Evolutionary conservation across 371 early-diverging fungal species (phyloP).

Genomic region (Parasitella parasitica): DNA sequence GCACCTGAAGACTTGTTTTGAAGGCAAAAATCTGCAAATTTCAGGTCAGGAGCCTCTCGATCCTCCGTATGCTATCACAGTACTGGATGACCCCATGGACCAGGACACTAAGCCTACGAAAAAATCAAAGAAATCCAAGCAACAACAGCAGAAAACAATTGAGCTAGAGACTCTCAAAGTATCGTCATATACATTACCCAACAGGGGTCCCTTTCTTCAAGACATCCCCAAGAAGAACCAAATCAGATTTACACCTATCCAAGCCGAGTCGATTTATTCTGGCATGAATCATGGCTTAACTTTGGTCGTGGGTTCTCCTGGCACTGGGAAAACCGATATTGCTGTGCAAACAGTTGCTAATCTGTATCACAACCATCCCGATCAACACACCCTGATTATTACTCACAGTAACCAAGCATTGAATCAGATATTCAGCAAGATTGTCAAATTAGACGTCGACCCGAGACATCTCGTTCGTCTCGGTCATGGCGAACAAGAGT

Average conservation of each 20-base stretch:
- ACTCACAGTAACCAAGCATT: conserved; percentile 96
- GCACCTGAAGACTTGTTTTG: conserved; percentile 76
- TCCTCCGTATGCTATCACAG: conserved; percentile 69
- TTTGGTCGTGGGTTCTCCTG: conserved; percentile 94
- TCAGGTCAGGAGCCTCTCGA: conserved; percentile 20
- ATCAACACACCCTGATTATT: conserved; percentile 86
- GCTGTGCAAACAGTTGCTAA: conserved; percentile 95
- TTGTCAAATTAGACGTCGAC: conserved; percentile 85
- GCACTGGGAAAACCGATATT: conserved; percentile 96
- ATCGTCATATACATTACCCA: conserved; percentile 58
- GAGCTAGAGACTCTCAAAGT: conserved; percentile 50
- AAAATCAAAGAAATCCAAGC: conserved; percentile 48
- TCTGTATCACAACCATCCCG: conserved; percentile 86
- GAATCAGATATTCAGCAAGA: conserved; percentile 94
- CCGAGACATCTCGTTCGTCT: conserved; percentile 90
- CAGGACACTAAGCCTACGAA: conserved; percentile 36
- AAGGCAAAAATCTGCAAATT: conserved; percentile 12
- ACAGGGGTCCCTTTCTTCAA: conserved; percentile 77
- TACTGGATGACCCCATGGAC: conserved; percentile 33
- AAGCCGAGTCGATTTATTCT: conserved; percentile 85
- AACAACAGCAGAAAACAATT: conserved; percentile 25
- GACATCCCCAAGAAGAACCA: conserved; percentile 64
- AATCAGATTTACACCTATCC: conserved; percentile 85
- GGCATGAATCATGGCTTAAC: conserved; percentile 86
- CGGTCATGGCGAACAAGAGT: conserved; percentile 92